These are phyloP conservation scores for Camillea tinctor DNA, from an alignment of 2,329 filamentous ascomycete genomes.

Conservation along the genomic window DNA sequence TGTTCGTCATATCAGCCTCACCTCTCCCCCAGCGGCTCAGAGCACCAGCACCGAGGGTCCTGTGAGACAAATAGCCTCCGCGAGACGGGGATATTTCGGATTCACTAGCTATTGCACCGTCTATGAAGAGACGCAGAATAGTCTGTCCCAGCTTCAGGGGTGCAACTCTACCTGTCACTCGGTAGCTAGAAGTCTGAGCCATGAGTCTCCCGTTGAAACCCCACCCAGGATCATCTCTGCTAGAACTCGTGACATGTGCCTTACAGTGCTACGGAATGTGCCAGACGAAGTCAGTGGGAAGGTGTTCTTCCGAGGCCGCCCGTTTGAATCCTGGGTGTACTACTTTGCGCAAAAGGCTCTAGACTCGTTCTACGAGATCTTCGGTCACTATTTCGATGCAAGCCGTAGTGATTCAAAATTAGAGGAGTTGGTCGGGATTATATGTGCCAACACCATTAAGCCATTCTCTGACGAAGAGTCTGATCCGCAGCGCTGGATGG, in stretches of 20 bases:
- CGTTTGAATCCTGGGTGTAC: slow-evolving; percentile 34
- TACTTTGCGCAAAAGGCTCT: slow-evolving; percentile 30
- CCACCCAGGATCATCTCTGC: slow-evolving; percentile 13
- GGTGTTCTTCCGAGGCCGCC: slow-evolving; percentile 20
- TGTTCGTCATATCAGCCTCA: neutral
- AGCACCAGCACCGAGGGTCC: slow-evolving; percentile 17
- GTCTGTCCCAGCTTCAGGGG: slow-evolving; percentile 35
- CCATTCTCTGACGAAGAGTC: slow-evolving; percentile 36
- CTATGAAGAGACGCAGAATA: slow-evolving; percentile 42
- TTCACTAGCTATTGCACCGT: slow-evolving; percentile 44
- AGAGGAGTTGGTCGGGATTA: slow-evolving; percentile 34
- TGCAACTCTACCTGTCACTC: slow-evolving; percentile 9
- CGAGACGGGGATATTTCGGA: slow-evolving; percentile 41
- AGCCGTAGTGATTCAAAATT: slow-evolving; percentile 28
- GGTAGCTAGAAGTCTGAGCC: neutral
- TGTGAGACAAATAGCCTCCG: slow-evolving; percentile 10
- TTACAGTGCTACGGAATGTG: slow-evolving; percentile 38
- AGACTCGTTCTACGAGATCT: slow-evolving; percentile 32
- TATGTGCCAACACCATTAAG: slow-evolving; percentile 39
- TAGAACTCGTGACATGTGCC: slow-evolving; percentile 36
- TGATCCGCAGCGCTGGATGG: slow-evolving; percentile 37
- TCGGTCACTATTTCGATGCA: slow-evolving; percentile 29
- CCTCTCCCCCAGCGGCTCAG: slow-evolving; percentile 6
- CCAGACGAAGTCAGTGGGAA: slow-evolving; percentile 27
- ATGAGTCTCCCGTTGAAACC: slow-evolving; percentile 1